Evolutionary conservation across 2,329 filamentous ascomycete species (phyloP).

Genomic region (Clonostachys rhizophaga): DNA sequence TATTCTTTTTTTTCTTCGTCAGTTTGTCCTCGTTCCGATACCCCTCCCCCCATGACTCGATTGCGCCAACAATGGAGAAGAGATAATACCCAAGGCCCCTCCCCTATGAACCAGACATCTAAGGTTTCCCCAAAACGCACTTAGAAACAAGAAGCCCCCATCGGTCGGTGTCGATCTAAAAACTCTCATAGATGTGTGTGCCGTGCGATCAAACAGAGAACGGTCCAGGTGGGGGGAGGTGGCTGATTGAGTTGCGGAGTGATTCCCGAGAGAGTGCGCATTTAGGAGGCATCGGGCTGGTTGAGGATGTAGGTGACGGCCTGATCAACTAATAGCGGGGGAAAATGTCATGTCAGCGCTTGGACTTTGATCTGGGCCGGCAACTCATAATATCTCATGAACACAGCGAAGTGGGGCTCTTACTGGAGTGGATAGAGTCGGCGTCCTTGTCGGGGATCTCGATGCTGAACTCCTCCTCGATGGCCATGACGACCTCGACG

Average conservation of each 20-base stretch:
- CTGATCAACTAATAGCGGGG: conserved; percentile 67
- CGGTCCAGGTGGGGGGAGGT: conserved; percentile 13
- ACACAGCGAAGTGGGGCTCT: conserved; percentile 23
- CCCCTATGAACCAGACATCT: no score
- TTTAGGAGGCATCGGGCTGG: conserved; percentile 82
- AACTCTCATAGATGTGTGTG: no score
- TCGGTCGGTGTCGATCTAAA: no score
- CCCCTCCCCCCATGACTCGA: no score
- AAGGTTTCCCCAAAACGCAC: no score
- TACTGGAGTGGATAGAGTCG: conserved; percentile 90
- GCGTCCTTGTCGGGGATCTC: conserved; percentile 98
- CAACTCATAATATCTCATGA: no score
- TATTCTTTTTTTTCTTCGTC: no score
- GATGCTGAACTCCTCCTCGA: conserved; percentile 91
- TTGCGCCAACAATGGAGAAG: no score
- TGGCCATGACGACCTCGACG: conserved; percentile 99
- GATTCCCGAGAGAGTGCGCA: background rate
- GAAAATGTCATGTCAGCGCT: background rate
- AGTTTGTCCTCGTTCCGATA: no score
- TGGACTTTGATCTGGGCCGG: background rate
- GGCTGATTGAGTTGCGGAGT: background rate
- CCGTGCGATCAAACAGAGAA: no score
- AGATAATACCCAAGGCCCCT: no score
- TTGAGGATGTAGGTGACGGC: conserved; percentile 90
- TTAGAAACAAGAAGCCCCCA: no score